A percentile compares a stretch with the other conserved stretches of the same genome.
Conservation (phyloP, 768 basidiomycete genomes). For the Daedaleopsis nitida region DNA sequence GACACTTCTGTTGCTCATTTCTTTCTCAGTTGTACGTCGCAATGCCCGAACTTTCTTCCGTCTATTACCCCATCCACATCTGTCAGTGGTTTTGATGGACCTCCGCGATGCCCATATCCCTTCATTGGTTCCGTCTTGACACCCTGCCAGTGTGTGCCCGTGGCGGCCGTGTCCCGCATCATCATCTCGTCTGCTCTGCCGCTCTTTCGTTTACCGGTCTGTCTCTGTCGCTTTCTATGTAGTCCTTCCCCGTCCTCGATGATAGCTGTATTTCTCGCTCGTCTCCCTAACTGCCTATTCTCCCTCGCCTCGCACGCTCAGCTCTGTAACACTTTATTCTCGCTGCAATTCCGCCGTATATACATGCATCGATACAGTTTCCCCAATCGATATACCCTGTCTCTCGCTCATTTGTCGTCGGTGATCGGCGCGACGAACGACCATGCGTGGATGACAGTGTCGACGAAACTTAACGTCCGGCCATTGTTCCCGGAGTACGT, state of each 20-base stretch:
- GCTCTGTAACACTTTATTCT: constrained; percentile 10
- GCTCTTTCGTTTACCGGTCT: constrained; percentile 11
- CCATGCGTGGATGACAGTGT: not conserved
- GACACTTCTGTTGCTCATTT: constrained; percentile 15
- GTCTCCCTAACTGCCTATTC: constrained; percentile 1
- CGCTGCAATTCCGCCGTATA: constrained; percentile 21
- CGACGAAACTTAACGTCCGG: not conserved
- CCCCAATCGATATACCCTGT: constrained; percentile 11
- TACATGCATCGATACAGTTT: constrained; percentile 14
- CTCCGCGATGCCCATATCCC: not conserved
- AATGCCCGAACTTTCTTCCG: constrained; percentile 10
- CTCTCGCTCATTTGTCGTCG: not conserved
- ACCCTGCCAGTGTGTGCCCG: not conserved
- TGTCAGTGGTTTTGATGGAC: constrained; percentile 11
- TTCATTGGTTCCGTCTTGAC: not conserved
- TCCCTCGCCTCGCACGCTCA: not conserved
- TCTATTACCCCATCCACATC: constrained; percentile 8
- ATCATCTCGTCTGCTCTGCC: constrained; percentile 16
- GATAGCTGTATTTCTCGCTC: constrained; percentile 20
- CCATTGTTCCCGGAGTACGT: too few species aligned
- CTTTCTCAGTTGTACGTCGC: constrained; percentile 12
- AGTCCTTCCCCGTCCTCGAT: constrained; percentile 11
- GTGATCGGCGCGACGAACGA: not conserved
- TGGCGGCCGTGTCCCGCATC: not conserved
- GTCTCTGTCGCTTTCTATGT: constrained; percentile 13